Evolutionary conservation across 495 filamentous ascomycete species (phyloP).

Genomic region (Haplographium delicatum): DNA sequence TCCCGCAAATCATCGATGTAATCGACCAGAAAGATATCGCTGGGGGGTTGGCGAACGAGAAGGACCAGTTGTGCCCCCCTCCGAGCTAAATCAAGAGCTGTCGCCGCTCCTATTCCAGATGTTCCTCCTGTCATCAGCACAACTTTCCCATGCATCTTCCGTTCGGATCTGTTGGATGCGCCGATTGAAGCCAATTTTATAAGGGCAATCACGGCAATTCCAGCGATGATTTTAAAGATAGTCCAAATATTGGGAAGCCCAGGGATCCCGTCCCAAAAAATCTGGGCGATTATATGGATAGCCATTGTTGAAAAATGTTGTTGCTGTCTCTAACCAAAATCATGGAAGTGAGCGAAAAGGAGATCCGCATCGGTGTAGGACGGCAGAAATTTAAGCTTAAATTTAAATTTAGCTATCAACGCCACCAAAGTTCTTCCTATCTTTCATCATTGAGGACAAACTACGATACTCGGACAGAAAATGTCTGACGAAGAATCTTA

Average conservation of each 20-base stretch:
- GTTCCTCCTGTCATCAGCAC: slow-evolving; percentile 94
- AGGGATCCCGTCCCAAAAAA: slow-evolving; percentile 57
- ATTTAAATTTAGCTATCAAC: neutral
- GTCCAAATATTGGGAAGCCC: slow-evolving; percentile 32
- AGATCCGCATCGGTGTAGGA: neutral
- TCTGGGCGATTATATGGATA: slow-evolving; percentile 61
- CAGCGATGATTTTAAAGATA: slow-evolving; percentile 53
- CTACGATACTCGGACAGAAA: neutral
- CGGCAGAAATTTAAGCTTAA: slow-evolving; percentile 20
- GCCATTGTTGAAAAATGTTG: slow-evolving; percentile 55
- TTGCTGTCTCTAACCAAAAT: neutral
- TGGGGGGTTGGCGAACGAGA: slow-evolving; percentile 72
- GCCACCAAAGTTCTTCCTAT: neutral
- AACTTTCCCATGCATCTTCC: slow-evolving; percentile 87
- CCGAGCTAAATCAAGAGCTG: slow-evolving; percentile 65
- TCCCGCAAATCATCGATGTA: slow-evolving; percentile 84
- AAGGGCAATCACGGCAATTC: slow-evolving; percentile 53
- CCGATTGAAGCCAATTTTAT: slow-evolving; percentile 79
- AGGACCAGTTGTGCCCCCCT: slow-evolving; percentile 90
- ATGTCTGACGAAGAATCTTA: slow-evolving; percentile 27
- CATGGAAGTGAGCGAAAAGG: neutral
- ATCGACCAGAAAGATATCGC: slow-evolving; percentile 84
- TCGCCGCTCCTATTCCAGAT: slow-evolving; percentile 80
- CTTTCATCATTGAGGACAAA: neutral
- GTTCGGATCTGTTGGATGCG: slow-evolving; percentile 67